A percentile compares a stretch with the other conserved stretches of the same genome.
Evolutionary conservation across 2,329 filamentous ascomycete genomes (phyloP).

Genomic region (Orbilia ellipsospora): DNA sequence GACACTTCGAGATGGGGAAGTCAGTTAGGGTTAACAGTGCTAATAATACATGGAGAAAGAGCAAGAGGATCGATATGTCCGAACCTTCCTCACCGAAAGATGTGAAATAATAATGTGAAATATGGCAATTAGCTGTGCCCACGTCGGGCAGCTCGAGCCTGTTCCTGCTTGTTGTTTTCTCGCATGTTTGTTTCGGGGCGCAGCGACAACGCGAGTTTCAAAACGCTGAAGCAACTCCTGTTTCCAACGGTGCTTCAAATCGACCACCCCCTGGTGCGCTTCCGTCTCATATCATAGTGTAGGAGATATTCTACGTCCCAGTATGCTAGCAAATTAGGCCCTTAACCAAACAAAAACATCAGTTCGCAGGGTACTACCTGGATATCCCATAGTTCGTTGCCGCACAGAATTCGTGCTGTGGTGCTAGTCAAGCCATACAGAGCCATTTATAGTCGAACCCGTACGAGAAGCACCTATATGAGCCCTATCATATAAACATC

Average conservation of each 20-base stretch:
- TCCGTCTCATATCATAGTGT: slow-evolving; percentile 1
- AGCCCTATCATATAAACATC: neutral
- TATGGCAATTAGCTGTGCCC: neutral
- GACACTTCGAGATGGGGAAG: neutral
- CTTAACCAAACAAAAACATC: neutral
- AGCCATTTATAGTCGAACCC: slow-evolving; percentile 4
- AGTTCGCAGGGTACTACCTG: no score
- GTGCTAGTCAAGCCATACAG: neutral
- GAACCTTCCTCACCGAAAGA: slow-evolving; percentile 8
- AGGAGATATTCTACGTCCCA: neutral
- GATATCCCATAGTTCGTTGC: no score
- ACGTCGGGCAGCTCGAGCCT: slow-evolving; percentile 30
- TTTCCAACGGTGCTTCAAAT: slow-evolving; percentile 49
- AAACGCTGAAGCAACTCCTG: slow-evolving; percentile 48
- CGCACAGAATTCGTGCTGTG: neutral
- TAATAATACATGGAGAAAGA: neutral
- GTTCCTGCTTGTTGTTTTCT: slow-evolving; percentile 37
- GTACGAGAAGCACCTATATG: slow-evolving; percentile 39
- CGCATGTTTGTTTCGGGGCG: slow-evolving; percentile 9
- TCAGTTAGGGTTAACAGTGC: neutral
- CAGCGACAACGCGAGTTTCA: slow-evolving; percentile 46
- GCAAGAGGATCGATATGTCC: neutral
- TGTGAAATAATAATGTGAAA: neutral
- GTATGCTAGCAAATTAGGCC: neutral
- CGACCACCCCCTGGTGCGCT: slow-evolving; percentile 19